Base-by-base conservation (phyloP, 768 basidiomycete species). In the Russula earlei region DNA sequence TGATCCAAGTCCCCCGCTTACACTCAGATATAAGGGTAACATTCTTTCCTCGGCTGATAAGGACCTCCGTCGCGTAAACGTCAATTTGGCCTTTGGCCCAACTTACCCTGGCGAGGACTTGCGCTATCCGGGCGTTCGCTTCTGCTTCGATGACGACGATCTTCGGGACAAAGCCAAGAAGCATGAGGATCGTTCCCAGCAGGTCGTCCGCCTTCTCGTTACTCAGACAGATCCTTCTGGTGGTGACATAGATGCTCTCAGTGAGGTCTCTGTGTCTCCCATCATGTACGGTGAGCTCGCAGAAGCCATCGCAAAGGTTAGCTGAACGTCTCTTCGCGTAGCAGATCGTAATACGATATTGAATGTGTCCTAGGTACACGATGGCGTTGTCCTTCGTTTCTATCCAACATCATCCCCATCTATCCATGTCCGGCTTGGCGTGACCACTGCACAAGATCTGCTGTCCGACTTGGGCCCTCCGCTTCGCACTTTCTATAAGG, bases 401-500 rank as follows among this genome's bases (percentile, higher is more conserved):
- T 77, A 84, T 65, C 81, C 83, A 0, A 73, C 80, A 10, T 66
- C 75, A 12, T 68, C 77, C 4, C 65, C 65, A 36, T 75, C 79
- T 17, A 63, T 91, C 22, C 76, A 81, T 40, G 70, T 95, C 47
- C 74, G 75, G 20, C 66, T 96, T 17, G 83, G 87, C 22, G 73
- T 81, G 62, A 93, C 89, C 6, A 91, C 84, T 8, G 83, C 85
- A 2, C 89, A 95, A 67, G 91, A 93, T 67, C 69, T 94, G 43
- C 78, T 74, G 1, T 72, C 86, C 24, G 89, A 90, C 59, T 73
- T 95, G 19, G 92, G 92, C 6, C 76, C 87, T 14, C 91, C 92
- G 5, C 71, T 83, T 15, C 77, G 84, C 29, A 74, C 83, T 48
- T 85, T 87, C 68, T 88, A 90, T 72, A 92, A 93, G 67, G 91